Base-by-base conservation (phyloP, 306 rosid genomes). In the Corylus avellana region DNA sequence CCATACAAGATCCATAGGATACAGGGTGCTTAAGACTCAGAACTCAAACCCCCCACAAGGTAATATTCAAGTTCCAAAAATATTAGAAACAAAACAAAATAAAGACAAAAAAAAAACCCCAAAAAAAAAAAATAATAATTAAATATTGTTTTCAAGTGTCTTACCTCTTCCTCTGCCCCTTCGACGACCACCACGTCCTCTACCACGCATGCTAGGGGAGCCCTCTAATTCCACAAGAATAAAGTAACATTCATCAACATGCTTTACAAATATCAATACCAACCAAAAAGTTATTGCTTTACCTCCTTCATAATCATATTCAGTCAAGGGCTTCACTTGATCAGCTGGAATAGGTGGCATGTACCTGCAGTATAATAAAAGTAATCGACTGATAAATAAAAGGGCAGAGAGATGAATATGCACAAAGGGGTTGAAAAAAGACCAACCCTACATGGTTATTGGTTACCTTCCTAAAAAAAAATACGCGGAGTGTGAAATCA, bases 141-240 rank as follows among this genome's bases (percentile, higher is more conserved):
- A n/a, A 37, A 17, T 17, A 17, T 39, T 1, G 37, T 17, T 66
- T 35, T 39, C 7, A 66, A 37, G 70, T 6, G 11, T 17, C 25
- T 32, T 68, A 80, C 80, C 77, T 69, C 80, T 76, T 12, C 66
- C 55, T 56, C 84, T 55, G 25, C 72, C 79, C 79, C 83, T 74
- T 81, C 84, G 73, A 25, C 68, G 71, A 47, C 76, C 76, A 39
- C 80, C 80, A 22, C 80, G 84, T 13, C 80, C 77, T 50, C 84
- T 76, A 35, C 84, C 77, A 49, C 77, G 77, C 39, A 25, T 61
- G 4, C 62, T 42, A 51, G 80, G 64, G 14, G 80, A 51, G 22
- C 73, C 80, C 29, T 81, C 84, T 81, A 50, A 29, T n/a, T 50
- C 35, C 51, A 57, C 2, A 1, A 74, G 17, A 18, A 57, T 14